phyloP scores from a whole-genome alignment of 495 filamentous ascomycete genomes.

The Xylaria castorea region DNA sequence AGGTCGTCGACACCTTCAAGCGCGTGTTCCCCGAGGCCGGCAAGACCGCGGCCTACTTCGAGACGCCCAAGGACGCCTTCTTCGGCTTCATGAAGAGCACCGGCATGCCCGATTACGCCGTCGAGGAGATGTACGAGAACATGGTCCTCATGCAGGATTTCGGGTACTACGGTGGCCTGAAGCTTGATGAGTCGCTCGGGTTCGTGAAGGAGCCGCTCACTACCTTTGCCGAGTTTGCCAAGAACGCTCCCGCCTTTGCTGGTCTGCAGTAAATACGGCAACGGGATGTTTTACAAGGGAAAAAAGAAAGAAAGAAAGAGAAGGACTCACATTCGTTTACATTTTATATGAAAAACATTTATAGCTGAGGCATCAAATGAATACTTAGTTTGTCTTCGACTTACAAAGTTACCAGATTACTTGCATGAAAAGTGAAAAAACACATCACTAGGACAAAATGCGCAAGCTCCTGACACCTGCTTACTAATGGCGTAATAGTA shows the following conservation, averaged over 20 bases:
- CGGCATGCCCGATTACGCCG: slow-evolving; percentile 48
- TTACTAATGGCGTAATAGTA: too few relatives aligned
- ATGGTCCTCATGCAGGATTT: slow-evolving; percentile 55
- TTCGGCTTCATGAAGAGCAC: slow-evolving; percentile 46
- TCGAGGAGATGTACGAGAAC: slow-evolving; percentile 63
- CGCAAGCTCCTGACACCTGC: too few relatives aligned
- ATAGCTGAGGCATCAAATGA: neutral
- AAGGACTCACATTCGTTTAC: neutral
- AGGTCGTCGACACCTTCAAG: slow-evolving; percentile 58
- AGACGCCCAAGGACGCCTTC: slow-evolving; percentile 56
- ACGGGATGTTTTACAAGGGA: neutral
- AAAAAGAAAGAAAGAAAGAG: neutral
- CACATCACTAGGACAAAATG: too few relatives aligned
- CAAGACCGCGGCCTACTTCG: slow-evolving; percentile 49
- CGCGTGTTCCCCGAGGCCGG: slow-evolving; percentile 56
- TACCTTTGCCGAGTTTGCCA: slow-evolving; percentile 48
- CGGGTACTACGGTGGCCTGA: slow-evolving; percentile 59
- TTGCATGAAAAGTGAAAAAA: neutral
- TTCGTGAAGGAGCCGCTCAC: slow-evolving; percentile 48
- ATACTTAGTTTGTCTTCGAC: neutral
- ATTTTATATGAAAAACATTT: neutral
- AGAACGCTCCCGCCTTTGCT: slow-evolving; percentile 37
- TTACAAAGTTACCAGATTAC: neutral
- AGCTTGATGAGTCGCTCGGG: slow-evolving; percentile 43
- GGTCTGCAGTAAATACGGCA: slow-evolving; percentile 37